phyloP scores from a whole-genome alignment of 2,329 filamentous ascomycete genomes.

The Hypoxylon sp. region DNA sequence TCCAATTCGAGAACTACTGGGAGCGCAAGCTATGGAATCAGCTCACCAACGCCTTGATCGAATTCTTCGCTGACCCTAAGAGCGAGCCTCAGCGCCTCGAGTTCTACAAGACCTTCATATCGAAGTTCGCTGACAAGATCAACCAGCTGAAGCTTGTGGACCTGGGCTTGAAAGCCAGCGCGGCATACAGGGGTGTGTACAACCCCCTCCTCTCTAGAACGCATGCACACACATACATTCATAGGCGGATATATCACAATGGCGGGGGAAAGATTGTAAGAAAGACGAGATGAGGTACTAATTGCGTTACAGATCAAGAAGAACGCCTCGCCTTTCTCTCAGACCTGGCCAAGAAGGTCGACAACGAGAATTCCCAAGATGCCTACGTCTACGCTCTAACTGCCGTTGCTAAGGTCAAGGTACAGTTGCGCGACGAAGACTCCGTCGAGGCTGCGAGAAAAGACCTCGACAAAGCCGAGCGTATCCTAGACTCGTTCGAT shows the following conservation, averaged over 20 bases:
- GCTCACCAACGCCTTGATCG: slow-evolving; percentile 87
- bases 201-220: background rate
- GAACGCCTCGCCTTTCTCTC: slow-evolving; percentile 89
- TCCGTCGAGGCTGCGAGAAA: slow-evolving; percentile 80
- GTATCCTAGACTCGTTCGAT: slow-evolving; percentile 90
- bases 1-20: slow-evolving; percentile 96
- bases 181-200: slow-evolving; percentile 79
- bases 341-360: slow-evolving; percentile 85
- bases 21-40: slow-evolving; percentile 99
- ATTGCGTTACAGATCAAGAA: slow-evolving; percentile 73
- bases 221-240: background rate
- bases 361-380: slow-evolving; percentile 93
- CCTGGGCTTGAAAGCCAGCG: slow-evolving; percentile 86
- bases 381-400: slow-evolving; percentile 95
- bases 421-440: slow-evolving; percentile 74
- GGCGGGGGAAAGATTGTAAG: background rate
- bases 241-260: background rate
- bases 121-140: slow-evolving; percentile 97
- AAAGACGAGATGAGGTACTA: background rate
- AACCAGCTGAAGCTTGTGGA: slow-evolving; percentile 98
- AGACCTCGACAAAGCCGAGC: slow-evolving; percentile 88
- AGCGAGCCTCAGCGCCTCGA: slow-evolving; percentile 87
- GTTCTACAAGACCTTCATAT: slow-evolving; percentile 94
- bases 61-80: slow-evolving; percentile 85
- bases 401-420: slow-evolving; percentile 87